Conservation (phyloP, 257 asterid genomes). For the Coffea eugenioides region DNA sequence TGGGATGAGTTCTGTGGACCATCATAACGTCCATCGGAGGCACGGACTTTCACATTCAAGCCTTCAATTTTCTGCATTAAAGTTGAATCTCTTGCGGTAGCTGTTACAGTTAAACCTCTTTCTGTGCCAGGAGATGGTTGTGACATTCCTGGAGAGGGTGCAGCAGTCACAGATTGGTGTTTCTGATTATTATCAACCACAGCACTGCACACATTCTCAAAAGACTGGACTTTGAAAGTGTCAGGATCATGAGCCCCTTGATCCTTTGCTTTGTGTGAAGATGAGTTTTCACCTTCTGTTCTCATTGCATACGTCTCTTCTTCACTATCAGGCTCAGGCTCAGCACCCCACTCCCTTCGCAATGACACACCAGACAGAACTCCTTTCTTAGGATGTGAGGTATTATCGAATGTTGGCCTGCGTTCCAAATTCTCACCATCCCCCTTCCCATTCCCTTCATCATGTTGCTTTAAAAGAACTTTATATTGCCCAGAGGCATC, state of each 20-base stretch:
- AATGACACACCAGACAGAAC: slow-evolving; percentile 33
- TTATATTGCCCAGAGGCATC: slow-evolving; percentile 45
- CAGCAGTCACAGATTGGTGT: slow-evolving; percentile 34
- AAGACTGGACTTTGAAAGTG: slow-evolving; percentile 31
- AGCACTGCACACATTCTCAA: slow-evolving; percentile 34
- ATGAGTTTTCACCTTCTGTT: slow-evolving; percentile 33
- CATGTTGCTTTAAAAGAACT: slow-evolving; percentile 45
- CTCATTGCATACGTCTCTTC: slow-evolving; percentile 43
- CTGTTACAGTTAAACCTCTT: slow-evolving; percentile 37
- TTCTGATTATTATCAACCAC: slow-evolving; percentile 39
- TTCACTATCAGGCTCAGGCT: slow-evolving; percentile 57
- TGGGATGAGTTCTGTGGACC: slow-evolving; percentile 21
- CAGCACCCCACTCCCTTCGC: slow-evolving; percentile 83
- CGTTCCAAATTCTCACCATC: slow-evolving; percentile 49
- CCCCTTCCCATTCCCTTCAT: slow-evolving; percentile 54
- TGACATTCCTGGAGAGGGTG: slow-evolving; percentile 37
- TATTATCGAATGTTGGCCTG: slow-evolving; percentile 26
- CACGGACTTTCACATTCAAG: slow-evolving; percentile 75
- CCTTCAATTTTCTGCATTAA: slow-evolving; percentile 80
- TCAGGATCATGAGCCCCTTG: slow-evolving; percentile 40
- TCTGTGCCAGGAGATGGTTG: slow-evolving; percentile 32
- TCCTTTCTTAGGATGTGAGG: slow-evolving; percentile 35
- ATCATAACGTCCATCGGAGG: slow-evolving; percentile 59
- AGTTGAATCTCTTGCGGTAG: slow-evolving; percentile 44
- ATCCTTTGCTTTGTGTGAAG: slow-evolving; percentile 33